Evolutionary conservation across 2,329 filamentous ascomycete genomes (phyloP).

Genomic region (Cladosporium sp.): DNA sequence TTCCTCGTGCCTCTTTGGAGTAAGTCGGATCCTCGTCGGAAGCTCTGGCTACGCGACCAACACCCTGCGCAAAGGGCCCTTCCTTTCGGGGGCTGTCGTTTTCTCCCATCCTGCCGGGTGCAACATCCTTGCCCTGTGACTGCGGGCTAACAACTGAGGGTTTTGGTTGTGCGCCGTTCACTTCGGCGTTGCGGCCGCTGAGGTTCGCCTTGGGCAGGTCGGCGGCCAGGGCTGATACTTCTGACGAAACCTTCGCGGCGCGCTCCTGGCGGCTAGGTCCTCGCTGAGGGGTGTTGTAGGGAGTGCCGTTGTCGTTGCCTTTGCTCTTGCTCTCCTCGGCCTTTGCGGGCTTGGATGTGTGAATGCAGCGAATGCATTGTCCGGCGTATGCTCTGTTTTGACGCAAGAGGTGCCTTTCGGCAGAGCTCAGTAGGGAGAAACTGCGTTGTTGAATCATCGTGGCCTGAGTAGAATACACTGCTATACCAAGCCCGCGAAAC

Average conservation of each 20-base stretch:
- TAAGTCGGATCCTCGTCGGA: background rate
- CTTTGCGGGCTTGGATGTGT: slow-evolving; percentile 21
- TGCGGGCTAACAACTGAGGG: slow-evolving; percentile 3
- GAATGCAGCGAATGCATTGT: slow-evolving; percentile 28
- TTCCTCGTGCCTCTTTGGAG: slow-evolving; percentile 12
- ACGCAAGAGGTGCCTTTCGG: slow-evolving; percentile 25
- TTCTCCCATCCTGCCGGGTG: slow-evolving; percentile 27
- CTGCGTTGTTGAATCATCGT: slow-evolving; percentile 11
- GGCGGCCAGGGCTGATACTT: slow-evolving; percentile 28
- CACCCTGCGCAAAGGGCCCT: slow-evolving; percentile 27
- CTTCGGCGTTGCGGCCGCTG: slow-evolving; percentile 13
- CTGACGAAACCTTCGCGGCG: slow-evolving; percentile 29
- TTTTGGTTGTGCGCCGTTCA: slow-evolving; percentile 10
- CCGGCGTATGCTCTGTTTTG: slow-evolving; percentile 25
- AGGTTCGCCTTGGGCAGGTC: slow-evolving; percentile 15
- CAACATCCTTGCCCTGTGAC: slow-evolving; percentile 15
- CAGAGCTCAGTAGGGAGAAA: slow-evolving; percentile 17
- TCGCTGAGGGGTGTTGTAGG: slow-evolving; percentile 24
- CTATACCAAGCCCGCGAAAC: background rate
- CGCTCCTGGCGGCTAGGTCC: slow-evolving; percentile 30
- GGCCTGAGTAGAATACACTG: background rate
- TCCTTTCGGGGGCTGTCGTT: slow-evolving; percentile 25
- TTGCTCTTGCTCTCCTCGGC: slow-evolving; percentile 14
- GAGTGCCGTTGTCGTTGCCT: slow-evolving; percentile 11
- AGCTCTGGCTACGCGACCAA: background rate